These are phyloP conservation scores for Zoysia japonica DNA, from an alignment of 176 grass and related monocot genomes.

Conservation along the genomic window DNA sequence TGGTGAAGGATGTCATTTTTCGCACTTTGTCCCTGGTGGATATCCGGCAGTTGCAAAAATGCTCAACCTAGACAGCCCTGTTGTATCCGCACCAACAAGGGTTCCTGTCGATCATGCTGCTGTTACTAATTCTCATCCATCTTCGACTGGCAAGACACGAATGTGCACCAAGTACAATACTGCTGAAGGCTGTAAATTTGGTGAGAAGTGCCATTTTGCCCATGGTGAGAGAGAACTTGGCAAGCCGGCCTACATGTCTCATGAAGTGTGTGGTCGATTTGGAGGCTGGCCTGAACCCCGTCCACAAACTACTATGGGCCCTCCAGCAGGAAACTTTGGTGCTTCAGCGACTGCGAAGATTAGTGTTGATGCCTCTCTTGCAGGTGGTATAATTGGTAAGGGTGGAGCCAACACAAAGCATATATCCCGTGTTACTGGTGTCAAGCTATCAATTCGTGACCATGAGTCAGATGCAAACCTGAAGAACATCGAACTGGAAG, in stretches of 20 bases:
- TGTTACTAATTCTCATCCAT: no score
- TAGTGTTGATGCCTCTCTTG: slow-evolving; percentile 16
- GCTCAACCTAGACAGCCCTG: no score
- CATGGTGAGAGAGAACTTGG: slow-evolving; percentile 79
- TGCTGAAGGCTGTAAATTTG: slow-evolving; percentile 80
- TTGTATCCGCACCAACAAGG: no score
- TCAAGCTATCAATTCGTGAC: slow-evolving; percentile 71
- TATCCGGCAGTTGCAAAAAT: no score
- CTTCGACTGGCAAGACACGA: slow-evolving; percentile 45
- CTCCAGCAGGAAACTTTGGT: slow-evolving; percentile 61
- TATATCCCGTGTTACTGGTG: slow-evolving; percentile 66
- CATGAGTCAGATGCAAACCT: slow-evolving; percentile 68
- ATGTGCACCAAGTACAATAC: slow-evolving; percentile 86
- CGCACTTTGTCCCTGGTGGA: no score
- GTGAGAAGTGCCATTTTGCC: slow-evolving; percentile 79
- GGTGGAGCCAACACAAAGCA: slow-evolving; percentile 81
- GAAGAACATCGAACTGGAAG: slow-evolving; percentile 89
- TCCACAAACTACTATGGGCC: neutral
- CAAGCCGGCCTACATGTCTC: slow-evolving; percentile 41
- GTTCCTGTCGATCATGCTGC: no score
- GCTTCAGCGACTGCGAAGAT: slow-evolving; percentile 24
- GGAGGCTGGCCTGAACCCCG: no score
- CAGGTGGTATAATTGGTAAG: slow-evolving; percentile 73
- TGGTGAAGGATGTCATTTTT: no score
- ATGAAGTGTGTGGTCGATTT: neutral